Conservation (phyloP, 805 yeast genomes). For the Ogataea chonburiensis region DNA sequence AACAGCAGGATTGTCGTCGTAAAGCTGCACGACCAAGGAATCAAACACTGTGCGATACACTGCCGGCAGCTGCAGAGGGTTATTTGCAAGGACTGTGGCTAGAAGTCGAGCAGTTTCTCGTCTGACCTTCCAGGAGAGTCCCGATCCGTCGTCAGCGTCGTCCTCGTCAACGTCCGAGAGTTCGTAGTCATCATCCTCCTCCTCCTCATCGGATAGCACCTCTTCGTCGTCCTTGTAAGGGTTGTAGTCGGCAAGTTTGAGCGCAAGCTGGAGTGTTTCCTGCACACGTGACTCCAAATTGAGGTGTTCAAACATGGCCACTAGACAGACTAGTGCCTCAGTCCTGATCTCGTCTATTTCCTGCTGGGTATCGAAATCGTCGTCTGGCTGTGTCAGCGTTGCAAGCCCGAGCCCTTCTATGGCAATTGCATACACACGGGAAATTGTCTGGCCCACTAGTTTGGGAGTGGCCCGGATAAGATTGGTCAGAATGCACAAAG, state of each 20-base stretch:
- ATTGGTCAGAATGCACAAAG: conserved; percentile 19
- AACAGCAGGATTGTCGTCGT: conserved; percentile 50
- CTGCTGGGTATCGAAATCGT: conserved; percentile 36
- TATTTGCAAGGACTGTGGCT: conserved; percentile 36
- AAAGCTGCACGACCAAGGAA: conserved; percentile 35
- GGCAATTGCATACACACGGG: conserved; percentile 15
- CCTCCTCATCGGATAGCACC: conserved; percentile 31
- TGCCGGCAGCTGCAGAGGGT: conserved; percentile 37
- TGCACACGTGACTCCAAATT: conserved; percentile 31
- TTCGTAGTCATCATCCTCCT: conserved; percentile 38
- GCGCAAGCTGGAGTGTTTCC: conserved; percentile 31
- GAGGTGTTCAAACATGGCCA: conserved; percentile 39
- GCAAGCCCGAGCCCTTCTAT: conserved; percentile 16
- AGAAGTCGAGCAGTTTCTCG: conserved; percentile 47
- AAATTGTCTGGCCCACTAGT: conserved; percentile 20
- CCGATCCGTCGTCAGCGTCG: conserved; percentile 40
- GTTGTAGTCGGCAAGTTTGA: conserved; percentile 41
- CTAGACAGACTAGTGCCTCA: conserved; percentile 44
- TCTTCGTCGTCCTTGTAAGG: conserved; percentile 42
- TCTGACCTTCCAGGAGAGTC: conserved; percentile 60
- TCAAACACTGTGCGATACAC: conserved; percentile 36
- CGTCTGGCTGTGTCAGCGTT: conserved; percentile 27
- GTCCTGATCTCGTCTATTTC: conserved; percentile 42
- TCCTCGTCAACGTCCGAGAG: conserved; percentile 42
- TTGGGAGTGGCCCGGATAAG: conserved; percentile 31